phyloP scores from a whole-genome alignment of 2,329 filamentous ascomycete genomes.

The Ciborinia camelliae region DNA sequence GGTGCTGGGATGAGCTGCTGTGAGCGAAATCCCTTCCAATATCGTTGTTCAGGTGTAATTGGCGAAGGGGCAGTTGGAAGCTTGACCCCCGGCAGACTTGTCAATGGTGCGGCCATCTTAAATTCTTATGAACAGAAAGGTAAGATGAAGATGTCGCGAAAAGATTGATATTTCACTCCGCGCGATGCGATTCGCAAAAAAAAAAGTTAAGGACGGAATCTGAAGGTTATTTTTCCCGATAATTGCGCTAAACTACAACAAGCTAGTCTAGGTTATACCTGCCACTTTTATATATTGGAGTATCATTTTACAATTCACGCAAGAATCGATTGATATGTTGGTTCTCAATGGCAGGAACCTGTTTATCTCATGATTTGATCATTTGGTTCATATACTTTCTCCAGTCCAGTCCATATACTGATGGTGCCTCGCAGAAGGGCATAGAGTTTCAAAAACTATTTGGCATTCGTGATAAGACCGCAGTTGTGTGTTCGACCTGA shows the following conservation, averaged over 20 bases:
- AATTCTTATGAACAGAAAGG: constrained; percentile 7
- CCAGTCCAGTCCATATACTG: no score
- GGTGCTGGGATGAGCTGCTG: constrained; percentile 83
- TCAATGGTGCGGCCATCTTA: constrained; percentile 35
- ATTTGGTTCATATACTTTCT: not conserved
- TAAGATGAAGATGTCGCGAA: constrained; percentile 13
- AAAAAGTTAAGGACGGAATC: constrained; percentile 6
- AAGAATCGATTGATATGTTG: no score
- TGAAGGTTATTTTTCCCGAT: constrained; percentile 1
- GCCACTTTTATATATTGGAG: constrained; percentile 1
- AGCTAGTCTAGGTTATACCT: constrained; percentile 9
- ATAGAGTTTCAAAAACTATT: no score
- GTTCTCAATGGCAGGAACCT: not conserved
- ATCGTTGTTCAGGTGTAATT: constrained; percentile 85
- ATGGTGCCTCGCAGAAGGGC: not conserved
- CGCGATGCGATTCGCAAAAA: constrained; percentile 18
- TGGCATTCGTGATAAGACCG: not conserved
- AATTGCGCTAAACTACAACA: not conserved
- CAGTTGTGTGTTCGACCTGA: not conserved
- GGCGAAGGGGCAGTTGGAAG: constrained; percentile 78
- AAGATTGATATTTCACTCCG: constrained; percentile 1
- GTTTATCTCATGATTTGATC: not conserved
- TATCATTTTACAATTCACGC: no score
- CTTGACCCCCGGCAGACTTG: constrained; percentile 54
- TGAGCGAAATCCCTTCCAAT: constrained; percentile 95